Base-by-base conservation (phyloP, 108 stramenopile species). In the Mayamaea pseudoterrestris region DNA sequence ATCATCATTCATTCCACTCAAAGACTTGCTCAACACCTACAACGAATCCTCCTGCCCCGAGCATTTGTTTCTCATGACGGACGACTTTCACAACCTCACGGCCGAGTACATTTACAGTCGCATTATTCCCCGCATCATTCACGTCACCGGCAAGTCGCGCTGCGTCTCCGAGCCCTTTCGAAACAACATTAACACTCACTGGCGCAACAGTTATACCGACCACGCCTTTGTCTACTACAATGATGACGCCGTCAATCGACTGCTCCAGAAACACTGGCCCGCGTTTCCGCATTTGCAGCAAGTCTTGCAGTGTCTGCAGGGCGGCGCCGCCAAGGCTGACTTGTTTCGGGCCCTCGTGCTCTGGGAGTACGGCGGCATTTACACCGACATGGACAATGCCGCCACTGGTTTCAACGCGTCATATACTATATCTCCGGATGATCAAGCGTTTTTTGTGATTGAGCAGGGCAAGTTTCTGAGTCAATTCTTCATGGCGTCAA, bases 401-500 rank as follows among this genome's bases (percentile, higher is more conserved):
- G 71, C 78, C 5, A 51, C 40, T 18, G 23, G 34, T 20, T 65
- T 81, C 26, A 35, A 47, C 6, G 55, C 29, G 7, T 47, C 28
- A 2, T 17, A 29, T 7, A 45, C 45, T 6, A 76, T 81, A 26
- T 7, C 39, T 2, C n/a, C 35, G 0, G 47, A 58, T 8, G 75
- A 76, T 37, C 74, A 83, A 57, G 59, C 75, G n/a, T 78, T 53
- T 36, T 74, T 76, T 48, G 62, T 57, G 18, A 30, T 74, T 3
- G 82, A 83, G 45, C 25, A 42, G 20, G 12, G 55, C 3, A 73
- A 75, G 0, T 53, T 67, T 14, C 41, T 61, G 18, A 41, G 58
- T 7, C 82, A 79, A 42, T 83, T 69, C 46, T 83, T 74, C 43
- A 60, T 83, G 28, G 82, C 82, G 12, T 52, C 75, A 1, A 62